Percentiles rank a stretch among this genome's conserved stretches.
These are phyloP conservation scores for Geotrichum aggregatum DNA, from an alignment of 1,139 yeast species.

Conservation along the genomic window DNA sequence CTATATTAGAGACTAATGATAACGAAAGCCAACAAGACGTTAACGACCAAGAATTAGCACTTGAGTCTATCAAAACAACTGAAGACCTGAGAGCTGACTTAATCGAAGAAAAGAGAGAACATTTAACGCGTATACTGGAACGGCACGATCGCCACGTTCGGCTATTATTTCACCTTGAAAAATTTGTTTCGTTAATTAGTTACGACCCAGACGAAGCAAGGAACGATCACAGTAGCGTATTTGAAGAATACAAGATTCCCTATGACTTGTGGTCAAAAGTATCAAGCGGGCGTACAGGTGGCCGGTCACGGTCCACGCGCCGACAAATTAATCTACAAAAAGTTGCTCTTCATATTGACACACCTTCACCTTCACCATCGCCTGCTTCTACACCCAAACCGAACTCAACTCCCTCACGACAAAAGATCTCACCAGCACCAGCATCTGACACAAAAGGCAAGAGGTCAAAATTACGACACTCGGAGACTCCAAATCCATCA, in stretches of 20 bases:
- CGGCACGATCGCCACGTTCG: conserved; percentile 47
- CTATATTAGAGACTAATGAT: not conserved
- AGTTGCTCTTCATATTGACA: conserved; percentile 18
- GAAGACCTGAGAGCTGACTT: conserved; percentile 11
- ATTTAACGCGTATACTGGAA: conserved; percentile 39
- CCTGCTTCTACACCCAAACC: conserved; percentile 10
- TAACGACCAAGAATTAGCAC: not conserved
- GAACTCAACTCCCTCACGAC: not conserved
- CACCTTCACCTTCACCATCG: conserved; percentile 18
- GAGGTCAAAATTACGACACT: not conserved
- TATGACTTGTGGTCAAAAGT: conserved; percentile 42
- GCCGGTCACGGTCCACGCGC: conserved; percentile 34
- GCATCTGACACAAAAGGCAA: conserved; percentile 12
- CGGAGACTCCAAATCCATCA: not conserved
- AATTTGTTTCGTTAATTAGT: conserved; percentile 54
- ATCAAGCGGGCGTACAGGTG: conserved; percentile 27
- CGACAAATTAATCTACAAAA: conserved; percentile 31
- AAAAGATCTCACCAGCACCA: conserved; percentile 2
- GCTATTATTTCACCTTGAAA: conserved; percentile 55
- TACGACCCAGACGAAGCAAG: conserved; percentile 58
- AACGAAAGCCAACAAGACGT: not conserved
- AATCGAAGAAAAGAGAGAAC: conserved; percentile 16
- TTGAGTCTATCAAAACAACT: not conserved
- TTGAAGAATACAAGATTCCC: conserved; percentile 34
- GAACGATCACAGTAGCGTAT: conserved; percentile 41